Conservation (phyloP, 2,329 filamentous ascomycete genomes). For the Microdochium nivale region DNA sequence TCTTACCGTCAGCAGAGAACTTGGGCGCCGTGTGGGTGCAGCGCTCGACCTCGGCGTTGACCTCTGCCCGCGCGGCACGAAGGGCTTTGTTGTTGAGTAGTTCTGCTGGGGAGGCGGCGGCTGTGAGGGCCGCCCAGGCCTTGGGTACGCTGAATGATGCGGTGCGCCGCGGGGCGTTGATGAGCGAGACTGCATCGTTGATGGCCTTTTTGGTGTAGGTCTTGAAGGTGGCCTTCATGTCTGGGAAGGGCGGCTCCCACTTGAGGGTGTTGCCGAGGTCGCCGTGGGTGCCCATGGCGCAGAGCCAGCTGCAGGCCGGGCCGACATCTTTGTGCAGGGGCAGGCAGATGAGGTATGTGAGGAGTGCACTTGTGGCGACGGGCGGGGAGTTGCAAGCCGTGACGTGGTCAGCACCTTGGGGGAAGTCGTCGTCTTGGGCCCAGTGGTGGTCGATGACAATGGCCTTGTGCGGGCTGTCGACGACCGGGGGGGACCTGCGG, state of each 20-base stretch:
- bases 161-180: slow-evolving; percentile 58
- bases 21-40: slow-evolving; percentile 54
- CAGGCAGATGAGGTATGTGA: slow-evolving; percentile 56
- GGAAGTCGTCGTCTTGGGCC: slow-evolving; percentile 45
- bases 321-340: slow-evolving; percentile 42
- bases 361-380: slow-evolving; percentile 53
- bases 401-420: slow-evolving; percentile 42
- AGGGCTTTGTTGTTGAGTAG: slow-evolving; percentile 41
- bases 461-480: slow-evolving; percentile 37
- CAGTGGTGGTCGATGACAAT: slow-evolving; percentile 61
- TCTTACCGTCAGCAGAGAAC: slow-evolving; percentile 52
- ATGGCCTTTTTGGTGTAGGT: slow-evolving; percentile 51
- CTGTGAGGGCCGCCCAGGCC: slow-evolving; percentile 50
- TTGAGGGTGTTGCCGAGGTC: slow-evolving; percentile 57
- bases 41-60: slow-evolving; percentile 51
- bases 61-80: slow-evolving; percentile 45
- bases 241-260: slow-evolving; percentile 58
- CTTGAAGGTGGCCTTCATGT: slow-evolving; percentile 54
- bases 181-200: slow-evolving; percentile 52
- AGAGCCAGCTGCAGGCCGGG: slow-evolving; percentile 49
- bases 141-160: slow-evolving; percentile 49
- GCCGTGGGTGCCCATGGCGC: slow-evolving; percentile 56
- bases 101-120: slow-evolving; percentile 38
- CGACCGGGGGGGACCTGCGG: slow-evolving; percentile 41
- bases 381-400: slow-evolving; percentile 57